Base-by-base conservation (phyloP, 345 rosid genomes). In the Cardamine chenopodiifolia region DNA sequence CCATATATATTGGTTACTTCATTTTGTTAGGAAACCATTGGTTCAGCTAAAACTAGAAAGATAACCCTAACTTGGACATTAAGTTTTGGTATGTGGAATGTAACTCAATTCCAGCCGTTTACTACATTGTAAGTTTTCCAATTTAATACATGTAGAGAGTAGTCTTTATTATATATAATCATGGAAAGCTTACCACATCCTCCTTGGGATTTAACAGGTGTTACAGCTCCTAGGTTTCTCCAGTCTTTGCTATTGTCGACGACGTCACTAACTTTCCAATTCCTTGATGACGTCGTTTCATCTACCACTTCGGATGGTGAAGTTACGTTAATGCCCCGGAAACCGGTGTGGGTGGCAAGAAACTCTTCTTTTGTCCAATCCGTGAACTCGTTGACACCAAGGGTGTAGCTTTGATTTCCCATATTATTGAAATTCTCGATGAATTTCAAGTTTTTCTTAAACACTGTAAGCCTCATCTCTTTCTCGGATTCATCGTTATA, bases 321-420 rank as follows among this genome's bases (percentile, higher is more conserved):
- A 68, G 54, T 78, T 39, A 49, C 4, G 13, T 62, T 47, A 22
- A 31, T 3, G 31, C 18, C 58, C 26, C 4, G 65, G 19, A 80
- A 76, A 50, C 89, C 85, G 0, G 82, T 83, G 64, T 80, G 75
- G 22, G 73, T 44, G n/a, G 49, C 71, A 48, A 79, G 73, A 54
- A 89, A 89, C 73, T 90, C 97, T 9, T 83, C 94, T 8, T 79
- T 29, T 1, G 83, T 82, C 58, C 69, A 25, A 78, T 87, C 93
- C 0, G 90, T 82, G 62, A 87, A 90, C 70, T 73, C 71, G 72
- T 88, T 88, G 56, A 86, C 79, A 22, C 81, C 79, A 34, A 90
- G 86, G 70, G 79, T 80, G 73, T 75, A 88, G 34, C 85, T 62
- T 70, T 70, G 75, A 56, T 59, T 67, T 15, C 47, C 79, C 3